phyloP scores from a whole-genome alignment of 352 stramenopile genomes.

The Phytophthora colocasiae region DNA sequence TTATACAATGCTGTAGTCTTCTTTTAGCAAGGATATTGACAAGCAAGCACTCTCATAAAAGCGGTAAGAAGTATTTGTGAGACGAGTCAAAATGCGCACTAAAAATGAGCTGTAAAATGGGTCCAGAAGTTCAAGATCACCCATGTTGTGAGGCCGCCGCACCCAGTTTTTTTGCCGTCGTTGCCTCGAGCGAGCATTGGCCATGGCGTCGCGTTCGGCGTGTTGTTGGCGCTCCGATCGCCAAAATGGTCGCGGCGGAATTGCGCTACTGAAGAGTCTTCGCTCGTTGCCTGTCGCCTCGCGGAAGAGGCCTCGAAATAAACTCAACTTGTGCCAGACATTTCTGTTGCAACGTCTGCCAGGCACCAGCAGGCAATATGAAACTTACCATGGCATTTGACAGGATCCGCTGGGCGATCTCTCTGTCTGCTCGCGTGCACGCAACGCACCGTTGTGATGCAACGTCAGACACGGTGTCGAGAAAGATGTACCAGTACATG shows the following conservation, averaged over 20 bases:
- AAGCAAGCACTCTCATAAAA: no score
- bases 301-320: not conserved
- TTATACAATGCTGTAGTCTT: no score
- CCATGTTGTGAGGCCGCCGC: slow-evolving; percentile 12
- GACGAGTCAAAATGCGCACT: not conserved
- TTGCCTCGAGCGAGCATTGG: slow-evolving; percentile 13
- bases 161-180: not conserved
- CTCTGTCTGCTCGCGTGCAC: not conserved
- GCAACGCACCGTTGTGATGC: slow-evolving; percentile 1
- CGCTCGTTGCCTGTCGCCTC: not conserved
- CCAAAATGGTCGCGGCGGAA: not conserved
- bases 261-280: not conserved
- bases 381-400: not conserved
- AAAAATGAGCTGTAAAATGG: not conserved
- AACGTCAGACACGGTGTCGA: slow-evolving; percentile 3
- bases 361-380: not conserved
- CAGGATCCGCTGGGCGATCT: slow-evolving; percentile 2
- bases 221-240: not conserved
- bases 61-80: no score
- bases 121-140: not conserved
- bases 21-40: no score
- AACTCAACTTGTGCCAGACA: not conserved
- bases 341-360: slow-evolving; percentile 1
- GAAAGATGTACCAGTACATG: no score
- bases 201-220: slow-evolving; percentile 9